Percentiles rank a stretch among this genome's conserved stretches.
Conservation (phyloP, 345 rosid species). For the Rhodamnia rubescens region DNA sequence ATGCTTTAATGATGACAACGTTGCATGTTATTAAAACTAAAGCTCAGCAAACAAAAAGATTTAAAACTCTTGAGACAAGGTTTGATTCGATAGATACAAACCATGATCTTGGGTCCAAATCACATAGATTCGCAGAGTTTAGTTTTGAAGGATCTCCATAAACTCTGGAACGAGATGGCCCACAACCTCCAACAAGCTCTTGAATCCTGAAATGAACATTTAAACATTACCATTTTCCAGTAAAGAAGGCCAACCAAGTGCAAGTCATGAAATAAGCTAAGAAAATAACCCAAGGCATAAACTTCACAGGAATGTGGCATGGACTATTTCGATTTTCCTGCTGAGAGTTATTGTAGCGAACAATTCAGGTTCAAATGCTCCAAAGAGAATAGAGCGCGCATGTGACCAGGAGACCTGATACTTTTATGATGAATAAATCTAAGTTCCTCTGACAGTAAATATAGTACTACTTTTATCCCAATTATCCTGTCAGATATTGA, state of each 20-base stretch:
- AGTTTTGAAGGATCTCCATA: constrained; percentile 33
- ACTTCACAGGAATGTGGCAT: neutral
- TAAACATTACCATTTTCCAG: neutral
- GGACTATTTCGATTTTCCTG: neutral
- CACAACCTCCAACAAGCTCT: constrained; percentile 23
- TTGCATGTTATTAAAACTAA: neutral
- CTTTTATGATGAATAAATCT: neutral
- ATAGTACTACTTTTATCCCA: neutral
- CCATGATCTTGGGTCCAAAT: constrained; percentile 53
- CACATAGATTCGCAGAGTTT: constrained; percentile 19
- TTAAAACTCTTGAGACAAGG: neutral
- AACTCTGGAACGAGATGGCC: constrained; percentile 14
- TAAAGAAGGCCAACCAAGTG: neutral
- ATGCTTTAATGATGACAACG: neutral
- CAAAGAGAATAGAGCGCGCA: neutral
- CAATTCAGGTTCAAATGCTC: neutral
- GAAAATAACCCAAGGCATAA: neutral
- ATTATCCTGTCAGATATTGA: neutral
- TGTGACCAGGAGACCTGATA: neutral
- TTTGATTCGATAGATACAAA: constrained; percentile 7
- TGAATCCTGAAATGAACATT: constrained; percentile 26
- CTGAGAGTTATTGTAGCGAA: neutral
- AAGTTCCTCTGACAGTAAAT: neutral
- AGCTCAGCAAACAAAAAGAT: neutral
- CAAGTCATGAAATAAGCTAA: neutral